A percentile compares a stretch with the other conserved stretches of the same genome.
phyloP scores from a whole-genome alignment of 164 flowering plant species.

The Houttuynia cordata region DNA sequence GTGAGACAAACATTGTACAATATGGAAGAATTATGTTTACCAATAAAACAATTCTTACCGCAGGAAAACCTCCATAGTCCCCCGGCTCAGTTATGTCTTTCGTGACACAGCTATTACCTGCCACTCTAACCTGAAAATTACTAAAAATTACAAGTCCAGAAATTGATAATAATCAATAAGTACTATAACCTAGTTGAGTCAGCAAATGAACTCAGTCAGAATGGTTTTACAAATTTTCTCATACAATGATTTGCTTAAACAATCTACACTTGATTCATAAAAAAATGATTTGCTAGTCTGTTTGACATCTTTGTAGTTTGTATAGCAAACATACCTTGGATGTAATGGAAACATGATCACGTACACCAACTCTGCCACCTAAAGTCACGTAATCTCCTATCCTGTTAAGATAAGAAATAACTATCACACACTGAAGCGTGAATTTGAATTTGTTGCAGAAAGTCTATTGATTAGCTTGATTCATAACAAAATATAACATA shows the following conservation, averaged over 20 bases:
- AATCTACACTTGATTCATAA: too few species aligned
- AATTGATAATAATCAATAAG: too few species aligned
- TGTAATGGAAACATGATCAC: slow-evolving; percentile 75
- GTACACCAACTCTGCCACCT: slow-evolving; percentile 79
- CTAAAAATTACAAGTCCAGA: background rate
- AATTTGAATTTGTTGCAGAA: too few species aligned
- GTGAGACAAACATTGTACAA: background rate
- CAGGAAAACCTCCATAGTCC: slow-evolving; percentile 96
- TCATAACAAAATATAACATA: too few species aligned
- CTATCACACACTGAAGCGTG: background rate
- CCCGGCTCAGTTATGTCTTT: slow-evolving; percentile 71
- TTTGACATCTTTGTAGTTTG: too few species aligned
- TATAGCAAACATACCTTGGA: slow-evolving; percentile 44
- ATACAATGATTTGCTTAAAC: too few species aligned
- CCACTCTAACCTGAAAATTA: slow-evolving; percentile 71
- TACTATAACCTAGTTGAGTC: too few species aligned
- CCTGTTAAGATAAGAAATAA: slow-evolving; percentile 19
- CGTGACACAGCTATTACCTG: slow-evolving; percentile 76
- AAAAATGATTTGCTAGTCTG: too few species aligned
- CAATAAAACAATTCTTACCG: slow-evolving; percentile 33
- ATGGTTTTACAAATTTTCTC: too few species aligned
- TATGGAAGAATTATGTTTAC: background rate
- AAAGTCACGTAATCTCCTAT: slow-evolving; percentile 73
- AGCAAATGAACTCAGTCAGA: too few species aligned
- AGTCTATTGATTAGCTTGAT: background rate